A percentile compares a stretch with the other conserved stretches of the same genome.
These are phyloP conservation scores for Sherardia arvensis DNA, from an alignment of 257 asterid genomes.

Conservation along the genomic window DNA sequence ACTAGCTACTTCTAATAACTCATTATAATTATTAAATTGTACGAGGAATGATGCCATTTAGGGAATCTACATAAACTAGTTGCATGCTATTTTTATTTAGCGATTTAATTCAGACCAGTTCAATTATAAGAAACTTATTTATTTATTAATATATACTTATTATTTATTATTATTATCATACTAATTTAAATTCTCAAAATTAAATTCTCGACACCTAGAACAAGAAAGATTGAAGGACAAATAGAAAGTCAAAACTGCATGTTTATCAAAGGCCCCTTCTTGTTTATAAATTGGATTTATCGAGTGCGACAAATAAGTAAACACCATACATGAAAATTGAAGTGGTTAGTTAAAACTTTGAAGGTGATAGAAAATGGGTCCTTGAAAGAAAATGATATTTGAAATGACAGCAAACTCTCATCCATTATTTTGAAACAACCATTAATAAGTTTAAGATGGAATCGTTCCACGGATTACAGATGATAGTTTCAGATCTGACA, in stretches of 20 bases:
- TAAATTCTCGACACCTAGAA: too few relatives aligned
- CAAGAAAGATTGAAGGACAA: conserved; percentile 1
- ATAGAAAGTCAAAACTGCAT: conserved; percentile 3
- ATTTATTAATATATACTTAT: too few relatives aligned
- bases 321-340: not conserved
- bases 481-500: too few relatives aligned
- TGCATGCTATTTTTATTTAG: too few relatives aligned
- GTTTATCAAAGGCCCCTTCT: not conserved
- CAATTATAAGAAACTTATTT: too few relatives aligned
- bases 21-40: not conserved
- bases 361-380: not conserved
- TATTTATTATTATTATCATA: too few relatives aligned
- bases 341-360: conserved; percentile 16
- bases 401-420: conserved; percentile 15
- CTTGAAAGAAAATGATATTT: not conserved
- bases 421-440: too few relatives aligned
- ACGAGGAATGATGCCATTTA: not conserved
- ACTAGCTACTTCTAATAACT: not conserved
- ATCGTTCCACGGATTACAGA: too few relatives aligned
- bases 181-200: not conserved
- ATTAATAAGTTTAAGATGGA: too few relatives aligned
- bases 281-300: not conserved
- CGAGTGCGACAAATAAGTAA: not conserved
- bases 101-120: too few relatives aligned
- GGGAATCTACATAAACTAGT: too few relatives aligned